Evolutionary conservation across 805 yeast genomes (phyloP).

Genomic region (Yamadazyma laniorum): DNA sequence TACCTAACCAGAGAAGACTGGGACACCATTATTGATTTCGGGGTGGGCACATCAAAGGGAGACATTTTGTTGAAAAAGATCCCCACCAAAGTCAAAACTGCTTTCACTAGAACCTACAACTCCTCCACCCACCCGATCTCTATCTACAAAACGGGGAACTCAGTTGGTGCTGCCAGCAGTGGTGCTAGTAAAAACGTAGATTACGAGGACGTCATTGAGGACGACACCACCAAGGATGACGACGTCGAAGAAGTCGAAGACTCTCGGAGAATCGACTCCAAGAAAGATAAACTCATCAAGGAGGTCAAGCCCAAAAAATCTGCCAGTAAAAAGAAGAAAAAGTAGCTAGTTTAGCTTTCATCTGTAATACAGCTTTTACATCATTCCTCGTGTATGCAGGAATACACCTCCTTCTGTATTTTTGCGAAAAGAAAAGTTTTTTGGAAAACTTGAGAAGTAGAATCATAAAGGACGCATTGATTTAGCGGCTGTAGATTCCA

Average conservation of each 20-base stretch:
- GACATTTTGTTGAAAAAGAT: conserved; percentile 55
- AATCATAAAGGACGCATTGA: too few species aligned
- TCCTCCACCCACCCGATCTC: conserved; percentile 77
- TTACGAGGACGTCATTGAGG: conserved; percentile 68
- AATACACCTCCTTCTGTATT: conserved; percentile 1
- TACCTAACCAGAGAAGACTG: conserved; percentile 88
- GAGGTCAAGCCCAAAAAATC: conserved; percentile 40
- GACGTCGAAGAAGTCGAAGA: conserved; percentile 43
- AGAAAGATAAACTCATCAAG: conserved; percentile 65
- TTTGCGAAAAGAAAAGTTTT: conserved; percentile 1
- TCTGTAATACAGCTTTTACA: conserved; percentile 13
- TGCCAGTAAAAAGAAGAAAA: conserved; percentile 5
- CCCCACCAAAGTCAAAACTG: conserved; percentile 75
- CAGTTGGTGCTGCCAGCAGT: conserved; percentile 35
- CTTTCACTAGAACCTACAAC: conserved; percentile 86
- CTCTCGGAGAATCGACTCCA: conserved; percentile 48
- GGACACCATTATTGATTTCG: conserved; percentile 82
- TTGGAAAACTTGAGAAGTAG: too few species aligned
- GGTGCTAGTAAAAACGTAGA: conserved; percentile 46
- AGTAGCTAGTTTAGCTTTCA: not conserved
- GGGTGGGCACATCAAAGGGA: conserved; percentile 55
- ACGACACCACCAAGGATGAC: conserved; percentile 45
- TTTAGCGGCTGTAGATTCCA: too few species aligned
- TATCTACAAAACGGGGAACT: conserved; percentile 69
- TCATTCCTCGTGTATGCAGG: conserved; percentile 4